Evolutionary conservation across 371 early-diverging fungal genomes (phyloP).

Genomic region (Apophysomyces trapeziformis): DNA sequence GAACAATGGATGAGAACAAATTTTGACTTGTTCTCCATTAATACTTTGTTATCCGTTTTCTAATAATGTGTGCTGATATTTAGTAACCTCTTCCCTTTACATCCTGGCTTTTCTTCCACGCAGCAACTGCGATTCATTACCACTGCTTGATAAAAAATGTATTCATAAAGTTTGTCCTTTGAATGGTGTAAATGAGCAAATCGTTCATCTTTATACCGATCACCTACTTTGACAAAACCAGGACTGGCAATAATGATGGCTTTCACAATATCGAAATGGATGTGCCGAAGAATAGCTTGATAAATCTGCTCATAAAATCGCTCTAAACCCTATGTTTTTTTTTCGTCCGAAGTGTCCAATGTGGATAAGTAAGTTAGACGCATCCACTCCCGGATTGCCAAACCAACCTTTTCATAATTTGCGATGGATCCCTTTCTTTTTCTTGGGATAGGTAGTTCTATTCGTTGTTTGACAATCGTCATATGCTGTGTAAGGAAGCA

Average conservation of each 20-base stretch:
- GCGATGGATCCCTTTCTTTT: slow-evolving; percentile 90
- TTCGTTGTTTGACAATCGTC: slow-evolving; percentile 94
- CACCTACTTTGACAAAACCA: slow-evolving; percentile 84
- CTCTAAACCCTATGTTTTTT: slow-evolving; percentile 60
- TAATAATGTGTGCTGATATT: slow-evolving; percentile 22
- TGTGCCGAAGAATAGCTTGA: slow-evolving; percentile 82
- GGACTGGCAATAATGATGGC: slow-evolving; percentile 94
- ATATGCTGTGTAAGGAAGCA: slow-evolving; percentile 93
- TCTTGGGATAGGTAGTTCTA: slow-evolving; percentile 89
- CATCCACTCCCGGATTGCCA: neutral
- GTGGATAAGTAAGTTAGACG: too few species aligned
- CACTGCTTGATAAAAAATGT: slow-evolving; percentile 85
- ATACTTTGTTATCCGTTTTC: slow-evolving; percentile 78
- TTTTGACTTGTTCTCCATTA: slow-evolving; percentile 86
- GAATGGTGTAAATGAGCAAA: neutral
- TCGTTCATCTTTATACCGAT: neutral
- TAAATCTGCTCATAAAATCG: slow-evolving; percentile 92
- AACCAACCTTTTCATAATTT: slow-evolving; percentile 82
- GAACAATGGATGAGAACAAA: slow-evolving; percentile 91
- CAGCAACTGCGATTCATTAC: slow-evolving; percentile 35
- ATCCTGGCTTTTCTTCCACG: slow-evolving; percentile 52
- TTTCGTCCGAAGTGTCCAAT: too few species aligned
- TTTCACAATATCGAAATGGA: slow-evolving; percentile 90
- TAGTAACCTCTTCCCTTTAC: slow-evolving; percentile 60
- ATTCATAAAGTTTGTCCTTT: slow-evolving; percentile 83